Evolutionary conservation across 352 stramenopile genomes (phyloP).

Genomic region (Thraustochytrium striatum): DNA sequence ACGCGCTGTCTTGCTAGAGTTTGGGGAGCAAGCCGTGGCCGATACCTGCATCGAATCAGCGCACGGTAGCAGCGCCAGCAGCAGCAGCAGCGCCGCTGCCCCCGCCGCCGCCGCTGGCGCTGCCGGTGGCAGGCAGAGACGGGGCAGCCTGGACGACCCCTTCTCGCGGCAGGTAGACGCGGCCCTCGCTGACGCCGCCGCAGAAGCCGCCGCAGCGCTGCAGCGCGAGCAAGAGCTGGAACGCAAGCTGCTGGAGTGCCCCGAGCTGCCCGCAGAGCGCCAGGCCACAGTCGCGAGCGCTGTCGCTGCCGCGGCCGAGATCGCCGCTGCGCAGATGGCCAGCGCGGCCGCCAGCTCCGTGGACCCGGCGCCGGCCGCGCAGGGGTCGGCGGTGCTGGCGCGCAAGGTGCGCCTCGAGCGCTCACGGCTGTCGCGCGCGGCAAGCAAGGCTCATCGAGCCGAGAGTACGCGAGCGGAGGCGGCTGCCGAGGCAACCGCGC

Average conservation of each 20-base stretch:
- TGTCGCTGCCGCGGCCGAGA: background rate
- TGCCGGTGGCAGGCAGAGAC: no score
- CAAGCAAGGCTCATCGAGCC: no score
- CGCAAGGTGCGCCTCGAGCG: background rate
- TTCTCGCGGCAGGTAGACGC: background rate
- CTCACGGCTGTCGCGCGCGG: background rate
- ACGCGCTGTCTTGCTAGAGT: slow-evolving; percentile 49
- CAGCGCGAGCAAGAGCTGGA: background rate
- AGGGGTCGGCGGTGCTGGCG: background rate
- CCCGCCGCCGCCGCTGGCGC: no score
- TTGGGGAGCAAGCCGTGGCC: slow-evolving; percentile 35
- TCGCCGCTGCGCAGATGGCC: background rate
- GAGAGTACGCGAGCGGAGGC: background rate
- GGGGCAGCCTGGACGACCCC: background rate
- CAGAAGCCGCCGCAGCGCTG: background rate
- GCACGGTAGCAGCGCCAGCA: no score
- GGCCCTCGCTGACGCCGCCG: background rate
- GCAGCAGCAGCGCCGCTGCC: no score
- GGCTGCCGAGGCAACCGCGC: background rate
- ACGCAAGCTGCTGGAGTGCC: background rate
- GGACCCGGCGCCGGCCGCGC: background rate
- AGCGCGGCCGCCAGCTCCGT: background rate
- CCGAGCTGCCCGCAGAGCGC: no score
- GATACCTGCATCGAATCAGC: background rate
- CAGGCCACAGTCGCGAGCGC: no score